These are phyloP conservation scores for Chrysopogon serrulatus DNA, from an alignment of 176 grass and related monocot genomes.

Conservation along the genomic window DNA sequence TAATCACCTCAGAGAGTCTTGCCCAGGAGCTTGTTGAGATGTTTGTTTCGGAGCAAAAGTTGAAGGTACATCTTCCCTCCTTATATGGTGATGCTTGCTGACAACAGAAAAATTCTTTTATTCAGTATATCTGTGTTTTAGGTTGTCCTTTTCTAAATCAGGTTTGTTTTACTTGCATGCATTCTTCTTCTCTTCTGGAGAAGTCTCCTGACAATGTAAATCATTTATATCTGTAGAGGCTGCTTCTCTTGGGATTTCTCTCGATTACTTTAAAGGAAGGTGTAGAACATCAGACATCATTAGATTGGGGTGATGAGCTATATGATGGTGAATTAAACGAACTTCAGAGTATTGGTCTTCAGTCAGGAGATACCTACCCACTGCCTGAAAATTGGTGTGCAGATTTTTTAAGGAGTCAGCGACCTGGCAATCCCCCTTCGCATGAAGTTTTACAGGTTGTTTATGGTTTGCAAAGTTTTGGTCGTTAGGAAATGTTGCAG, in stretches of 20 bases:
- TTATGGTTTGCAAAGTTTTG: not conserved
- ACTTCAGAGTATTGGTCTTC: conserved; percentile 49
- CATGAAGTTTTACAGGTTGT: conserved; percentile 68
- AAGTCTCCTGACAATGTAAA: conserved; percentile 19
- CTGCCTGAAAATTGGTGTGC: conserved; percentile 36
- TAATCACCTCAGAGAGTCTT: conserved; percentile 61
- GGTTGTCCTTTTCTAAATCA: not conserved
- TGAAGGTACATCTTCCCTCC: conserved; percentile 50
- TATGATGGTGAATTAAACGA: conserved; percentile 61
- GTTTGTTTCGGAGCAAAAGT: conserved; percentile 69
- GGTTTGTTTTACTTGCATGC: not conserved
- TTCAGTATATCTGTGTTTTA: not conserved
- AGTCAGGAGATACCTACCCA: conserved; percentile 35
- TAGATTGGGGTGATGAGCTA: conserved; percentile 54
- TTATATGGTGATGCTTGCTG: not conserved
- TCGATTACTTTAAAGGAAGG: conserved; percentile 45
- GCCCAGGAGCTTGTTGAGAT: conserved; percentile 68
- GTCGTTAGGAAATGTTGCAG: not conserved
- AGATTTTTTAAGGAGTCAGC: conserved; percentile 13
- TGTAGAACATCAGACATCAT: conserved; percentile 1
- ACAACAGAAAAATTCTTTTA: not conserved
- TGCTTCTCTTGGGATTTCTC: conserved; percentile 56
- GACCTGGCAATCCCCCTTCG: conserved; percentile 6
- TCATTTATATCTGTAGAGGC: conserved; percentile 44
- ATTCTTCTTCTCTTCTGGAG: not conserved